A percentile compares a stretch with the other conserved stretches of the same genome.
These are phyloP conservation scores for Suillus subluteus DNA, from an alignment of 768 basidiomycete species.

Conservation along the genomic window DNA sequence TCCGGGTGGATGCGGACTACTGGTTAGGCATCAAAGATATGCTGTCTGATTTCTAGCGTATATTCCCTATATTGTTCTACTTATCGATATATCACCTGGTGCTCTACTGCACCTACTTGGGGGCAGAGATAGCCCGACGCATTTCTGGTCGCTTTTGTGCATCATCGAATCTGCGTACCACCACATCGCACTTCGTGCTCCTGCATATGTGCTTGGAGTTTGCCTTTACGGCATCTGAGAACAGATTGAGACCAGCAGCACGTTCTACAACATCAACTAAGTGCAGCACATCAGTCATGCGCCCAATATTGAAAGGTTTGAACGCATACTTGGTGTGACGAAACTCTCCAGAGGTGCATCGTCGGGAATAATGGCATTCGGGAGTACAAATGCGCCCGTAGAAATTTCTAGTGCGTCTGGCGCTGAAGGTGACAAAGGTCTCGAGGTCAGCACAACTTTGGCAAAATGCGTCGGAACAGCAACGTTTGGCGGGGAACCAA, in stretches of 20 bases:
- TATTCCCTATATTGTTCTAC: constrained; percentile 9
- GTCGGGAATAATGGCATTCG: constrained; percentile 92
- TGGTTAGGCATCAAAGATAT: constrained; percentile 82
- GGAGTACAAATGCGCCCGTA: constrained; percentile 93
- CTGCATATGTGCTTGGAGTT: constrained; percentile 86
- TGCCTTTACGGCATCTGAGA: constrained; percentile 78
- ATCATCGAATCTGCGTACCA: constrained; percentile 91
- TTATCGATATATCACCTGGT: neutral
- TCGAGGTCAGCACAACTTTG: constrained; percentile 86
- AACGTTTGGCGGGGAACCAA: constrained; percentile 88
- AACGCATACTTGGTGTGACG: constrained; percentile 70
- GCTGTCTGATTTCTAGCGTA: constrained; percentile 60
- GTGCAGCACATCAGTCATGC: constrained; percentile 8
- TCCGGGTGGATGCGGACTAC: constrained; percentile 66
- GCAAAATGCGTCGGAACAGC: constrained; percentile 98
- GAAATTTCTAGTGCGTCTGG: constrained; percentile 77
- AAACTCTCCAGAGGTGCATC: constrained; percentile 80
- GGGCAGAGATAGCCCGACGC: constrained; percentile 57
- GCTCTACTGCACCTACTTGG: constrained; percentile 19
- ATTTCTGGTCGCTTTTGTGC: constrained; percentile 66
- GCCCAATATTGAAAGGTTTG: neutral
- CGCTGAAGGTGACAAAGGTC: constrained; percentile 71
- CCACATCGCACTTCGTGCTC: constrained; percentile 84
- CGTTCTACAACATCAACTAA: constrained; percentile 91
- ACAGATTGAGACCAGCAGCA: constrained; percentile 85